Conservation (phyloP, 164 flowering plant genomes). For the Tetrastigma voinierianum region DNA sequence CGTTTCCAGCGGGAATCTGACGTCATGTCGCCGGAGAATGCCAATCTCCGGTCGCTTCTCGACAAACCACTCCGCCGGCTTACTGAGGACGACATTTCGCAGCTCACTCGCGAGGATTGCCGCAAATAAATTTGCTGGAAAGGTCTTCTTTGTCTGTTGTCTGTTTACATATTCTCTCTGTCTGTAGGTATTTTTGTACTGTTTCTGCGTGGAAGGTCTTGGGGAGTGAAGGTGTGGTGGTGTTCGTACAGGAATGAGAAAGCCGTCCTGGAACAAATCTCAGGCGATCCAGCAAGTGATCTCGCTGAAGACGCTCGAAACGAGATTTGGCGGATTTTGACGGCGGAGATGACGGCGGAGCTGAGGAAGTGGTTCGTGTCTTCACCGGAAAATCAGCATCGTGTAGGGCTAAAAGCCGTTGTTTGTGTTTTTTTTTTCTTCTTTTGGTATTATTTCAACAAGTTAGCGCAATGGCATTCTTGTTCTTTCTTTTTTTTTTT, state of each 20-base stretch:
- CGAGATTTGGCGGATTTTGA: conserved; percentile 32
- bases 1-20: conserved; percentile 19
- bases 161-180: neutral
- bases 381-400: conserved; percentile 5
- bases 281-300: conserved; percentile 91
- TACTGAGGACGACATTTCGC: conserved; percentile 94
- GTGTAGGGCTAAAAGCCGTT: conserved; percentile 6
- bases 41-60: conserved; percentile 48
- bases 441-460: neutral
- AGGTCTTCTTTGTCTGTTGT: too few species aligned
- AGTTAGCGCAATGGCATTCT: neutral
- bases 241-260: conserved; percentile 60
- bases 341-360: conserved; percentile 6
- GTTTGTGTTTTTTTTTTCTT: neutral
- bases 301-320: conserved; percentile 62
- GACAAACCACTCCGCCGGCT: conserved; percentile 80
- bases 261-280: conserved; percentile 90
- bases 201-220: neutral
- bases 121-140: conserved; percentile 88
- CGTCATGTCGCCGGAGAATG: conserved; percentile 37
- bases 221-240: neutral
- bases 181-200: neutral
- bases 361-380: conserved; percentile 9
- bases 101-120: conserved; percentile 96
- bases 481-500: neutral